Base-by-base conservation (phyloP, 352 stramenopile genomes). In the Phytophthora capsici region DNA sequence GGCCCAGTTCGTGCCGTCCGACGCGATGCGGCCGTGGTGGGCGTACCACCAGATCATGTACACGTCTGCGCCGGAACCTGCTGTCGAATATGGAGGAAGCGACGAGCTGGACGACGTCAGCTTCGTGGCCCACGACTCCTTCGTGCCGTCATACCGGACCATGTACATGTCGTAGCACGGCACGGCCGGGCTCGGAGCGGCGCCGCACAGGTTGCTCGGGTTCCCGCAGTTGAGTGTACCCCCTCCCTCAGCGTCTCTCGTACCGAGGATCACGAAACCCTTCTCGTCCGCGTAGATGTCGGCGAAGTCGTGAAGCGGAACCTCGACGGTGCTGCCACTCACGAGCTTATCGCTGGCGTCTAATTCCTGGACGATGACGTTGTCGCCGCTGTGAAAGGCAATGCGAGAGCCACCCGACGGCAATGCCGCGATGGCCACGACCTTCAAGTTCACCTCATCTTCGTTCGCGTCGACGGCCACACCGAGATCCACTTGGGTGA, bases 31-130 rank as follows among this genome's bases (percentile, higher is more conserved):
- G 17, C 79, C 79, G 65, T 88, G 79, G 51, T 88, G 79, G 0
- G 76, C 74, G 69, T 88, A 88, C 79, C 79, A 88, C 76, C 73
- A 88, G 69, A 88, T 80, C 79, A 88, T 88, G 54, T 67, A 88
- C 48, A 86, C 79, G 34, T 88, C 57, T 1, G 63, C 1, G 6
- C 76, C 78, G 0, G 78, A 75, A n/a, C 63, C 71, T 5, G 53
- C 69, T 1, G 60, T 64, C 65, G 78, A 88, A 61, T 88, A 88
- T 12, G 78, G 78, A 6, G 76, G 78, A 26, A 86, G 64, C 23
- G 65, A 65, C 0, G 78, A 36, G 50, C 78, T 86, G 43, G 78
- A 86, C 8, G 66, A 69, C 25, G 78, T 84, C 22, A 86, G 65
- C 62, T 86, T 87, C 30, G 78, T 84, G n/a, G 78, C 75, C 78